Percentiles rank a stretch among this genome's conserved stretches.
These are phyloP conservation scores for Saccharomycopsis javanensis DNA, from an alignment of 805 yeast species.

Conservation along the genomic window DNA sequence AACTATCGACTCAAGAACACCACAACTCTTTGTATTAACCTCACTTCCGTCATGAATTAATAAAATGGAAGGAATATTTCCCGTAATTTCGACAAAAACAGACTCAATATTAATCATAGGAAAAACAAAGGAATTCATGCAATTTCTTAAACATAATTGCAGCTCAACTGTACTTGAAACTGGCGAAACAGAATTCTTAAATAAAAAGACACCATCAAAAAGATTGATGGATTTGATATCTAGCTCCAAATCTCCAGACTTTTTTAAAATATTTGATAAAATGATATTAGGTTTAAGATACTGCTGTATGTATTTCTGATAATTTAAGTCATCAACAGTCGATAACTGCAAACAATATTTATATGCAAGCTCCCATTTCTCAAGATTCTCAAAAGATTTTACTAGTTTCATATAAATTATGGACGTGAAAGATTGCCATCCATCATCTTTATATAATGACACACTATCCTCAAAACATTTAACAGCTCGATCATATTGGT, in stretches of 20 bases:
- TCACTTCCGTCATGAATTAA: conserved; percentile 21
- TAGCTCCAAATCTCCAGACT: neutral
- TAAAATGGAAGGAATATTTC: conserved; percentile 19
- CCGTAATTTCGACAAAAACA: conserved; percentile 8
- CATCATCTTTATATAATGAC: conserved; percentile 30
- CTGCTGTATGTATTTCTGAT: neutral
- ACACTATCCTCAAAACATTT: conserved; percentile 33
- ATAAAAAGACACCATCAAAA: conserved; percentile 22
- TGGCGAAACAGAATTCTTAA: conserved; percentile 20
- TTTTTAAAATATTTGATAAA: neutral
- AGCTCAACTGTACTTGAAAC: conserved; percentile 20
- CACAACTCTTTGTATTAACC: neutral
- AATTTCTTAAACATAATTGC: conserved; percentile 26
- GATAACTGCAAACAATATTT: conserved; percentile 28
- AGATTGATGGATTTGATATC: conserved; percentile 19
- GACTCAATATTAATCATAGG: conserved; percentile 2
- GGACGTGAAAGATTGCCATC: conserved; percentile 32
- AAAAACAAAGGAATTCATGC: conserved; percentile 5
- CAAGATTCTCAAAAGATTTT: conserved; percentile 29
- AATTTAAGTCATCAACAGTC: conserved; percentile 20
- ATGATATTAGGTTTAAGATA: neutral
- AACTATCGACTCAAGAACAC: conserved; percentile 9
- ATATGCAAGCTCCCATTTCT: conserved; percentile 27
- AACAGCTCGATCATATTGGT: conserved; percentile 33
- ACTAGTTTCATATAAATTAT: conserved; percentile 30